Evolutionary conservation across 2,329 filamentous ascomycete genomes (phyloP).

Genomic region (Colletotrichum sp.): DNA sequence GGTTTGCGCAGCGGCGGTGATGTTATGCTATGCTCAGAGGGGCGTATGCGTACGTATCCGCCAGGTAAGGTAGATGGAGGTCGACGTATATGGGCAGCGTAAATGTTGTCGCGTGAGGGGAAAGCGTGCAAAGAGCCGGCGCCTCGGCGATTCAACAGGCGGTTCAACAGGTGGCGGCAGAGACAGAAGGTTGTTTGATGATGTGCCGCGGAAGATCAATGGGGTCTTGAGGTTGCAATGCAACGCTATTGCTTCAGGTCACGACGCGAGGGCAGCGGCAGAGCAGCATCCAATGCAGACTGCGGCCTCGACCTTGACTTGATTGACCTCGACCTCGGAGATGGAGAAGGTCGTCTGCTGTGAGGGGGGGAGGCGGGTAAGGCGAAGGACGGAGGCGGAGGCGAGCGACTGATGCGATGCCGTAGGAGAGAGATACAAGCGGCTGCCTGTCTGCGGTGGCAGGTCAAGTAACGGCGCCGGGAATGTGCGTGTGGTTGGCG

Average conservation of each 20-base stretch:
- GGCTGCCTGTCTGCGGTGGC: background rate
- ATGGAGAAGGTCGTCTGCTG: conserved; percentile 20
- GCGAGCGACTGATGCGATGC: background rate
- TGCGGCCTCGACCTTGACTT: background rate
- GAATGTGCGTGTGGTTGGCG: conserved; percentile 14
- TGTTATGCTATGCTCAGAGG: background rate
- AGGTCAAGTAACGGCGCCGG: conserved; percentile 12
- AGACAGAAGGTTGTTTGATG: background rate
- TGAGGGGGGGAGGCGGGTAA: background rate
- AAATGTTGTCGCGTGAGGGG: conserved; percentile 13
- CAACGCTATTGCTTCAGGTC: background rate
- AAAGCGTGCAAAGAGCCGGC: background rate
- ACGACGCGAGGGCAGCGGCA: background rate
- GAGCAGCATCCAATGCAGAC: background rate
- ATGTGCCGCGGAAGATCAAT: conserved; percentile 14
- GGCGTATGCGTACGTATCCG: background rate
- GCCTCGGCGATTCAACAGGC: conserved; percentile 13
- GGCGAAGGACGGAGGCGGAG: background rate
- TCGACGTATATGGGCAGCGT: background rate
- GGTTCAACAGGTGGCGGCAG: conserved; percentile 1
- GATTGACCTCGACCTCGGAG: conserved; percentile 2
- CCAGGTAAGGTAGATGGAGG: background rate
- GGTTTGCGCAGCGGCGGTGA: background rate
- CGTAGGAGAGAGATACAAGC: background rate
- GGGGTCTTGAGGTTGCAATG: background rate